Base-by-base conservation (phyloP, 75 land plant genomes). In the Cupressus sempervirens region DNA sequence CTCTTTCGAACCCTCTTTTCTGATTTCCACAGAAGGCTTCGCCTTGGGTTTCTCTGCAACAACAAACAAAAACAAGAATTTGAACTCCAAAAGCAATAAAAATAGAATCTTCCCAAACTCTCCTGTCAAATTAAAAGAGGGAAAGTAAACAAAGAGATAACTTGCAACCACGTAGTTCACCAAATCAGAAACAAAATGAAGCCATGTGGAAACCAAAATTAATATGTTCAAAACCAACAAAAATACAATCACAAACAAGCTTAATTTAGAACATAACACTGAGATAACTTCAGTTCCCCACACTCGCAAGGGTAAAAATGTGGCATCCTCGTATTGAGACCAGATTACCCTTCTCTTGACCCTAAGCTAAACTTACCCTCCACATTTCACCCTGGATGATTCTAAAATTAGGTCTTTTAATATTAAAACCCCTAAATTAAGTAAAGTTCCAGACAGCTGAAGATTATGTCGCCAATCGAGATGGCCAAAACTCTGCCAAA, bases 1-100 rank as follows among this genome's bases (percentile, higher is more conserved):
- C 16, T 88, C 90, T 79, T 80, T 83, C 9, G 38, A 50, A 20
- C 83, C 7, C 23, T 75, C 86, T 52, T 76, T 76, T 82, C 88
- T 89, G 53, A 62, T 62, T 62, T 62, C 67, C 26, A 0, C 29
- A 62, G n/a, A 62, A 41, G 68, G 34, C 67, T 84, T 87, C 43
- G 82, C 30, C 36, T 89, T 88, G 13, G 77, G 36, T 41, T 88
- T 88, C 18, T 88, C 87, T 46, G 86, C 86, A 68, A 77, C 80
- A 5, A 62, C 6, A 62, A 26, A 56, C 4, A 56, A 62, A 62
- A 62, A 26, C 3, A 26, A 5, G 9, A 62, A 62, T 23, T 62
- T 23, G 7, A 62, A 62, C 26, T 62, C 67, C n/a, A 23, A 23
- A 62, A 26, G n/a, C 8, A 7, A 62, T 6, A 23, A 62, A 7